Evolutionary conservation across 805 yeast genomes (phyloP), one percentile per base, ranked within the genome.

Genomic region (Vanderwaltozyma tropicalis): DNA sequence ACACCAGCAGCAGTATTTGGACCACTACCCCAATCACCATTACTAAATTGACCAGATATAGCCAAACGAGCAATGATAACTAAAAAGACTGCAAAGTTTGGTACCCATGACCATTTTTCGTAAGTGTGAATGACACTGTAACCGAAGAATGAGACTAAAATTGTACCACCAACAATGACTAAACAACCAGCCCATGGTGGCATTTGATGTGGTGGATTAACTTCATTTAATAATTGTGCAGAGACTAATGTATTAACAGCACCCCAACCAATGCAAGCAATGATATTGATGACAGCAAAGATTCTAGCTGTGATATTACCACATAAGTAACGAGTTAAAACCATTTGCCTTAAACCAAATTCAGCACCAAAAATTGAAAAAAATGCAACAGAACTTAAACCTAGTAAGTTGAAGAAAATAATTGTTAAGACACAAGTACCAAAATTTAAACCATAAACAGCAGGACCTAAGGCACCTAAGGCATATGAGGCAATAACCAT

Each of bases 261-360:
- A 62, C 92, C 83, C 96, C 96, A 87, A 50, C 96, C 95, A 40
- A 87, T 74, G 71, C 95, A 84, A 17, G 94, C 87, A 45, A 88
- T 59, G 53, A 78, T 72, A 57, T 87, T 86, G 55, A 88, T 67
- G 31, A 80, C 61, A 10, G 92, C 78, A 53, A 86, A 80, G 42
- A 87, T 68, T 57, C 94, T 73, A 63, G 82, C 78, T 32, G 81
- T 79, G 25, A 66, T 57, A 59, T 79, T 76, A 46, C 96, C 96
- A 44, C 78, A 70, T 50, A 86, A 71, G 61, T 70, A 87, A 50
- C 89, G 72, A 9, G 94, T 76, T 39, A 87, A 53, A 31, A 84
- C 69, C 82, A 86, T 80, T 59, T 87, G 96, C 63, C 96, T 78
- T 45, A 87, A 68, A 48, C 96, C 96, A 41, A 80, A 74, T 47